phyloP scores from a whole-genome alignment of 306 rosid genomes.

The Pyrus betulifolia region DNA sequence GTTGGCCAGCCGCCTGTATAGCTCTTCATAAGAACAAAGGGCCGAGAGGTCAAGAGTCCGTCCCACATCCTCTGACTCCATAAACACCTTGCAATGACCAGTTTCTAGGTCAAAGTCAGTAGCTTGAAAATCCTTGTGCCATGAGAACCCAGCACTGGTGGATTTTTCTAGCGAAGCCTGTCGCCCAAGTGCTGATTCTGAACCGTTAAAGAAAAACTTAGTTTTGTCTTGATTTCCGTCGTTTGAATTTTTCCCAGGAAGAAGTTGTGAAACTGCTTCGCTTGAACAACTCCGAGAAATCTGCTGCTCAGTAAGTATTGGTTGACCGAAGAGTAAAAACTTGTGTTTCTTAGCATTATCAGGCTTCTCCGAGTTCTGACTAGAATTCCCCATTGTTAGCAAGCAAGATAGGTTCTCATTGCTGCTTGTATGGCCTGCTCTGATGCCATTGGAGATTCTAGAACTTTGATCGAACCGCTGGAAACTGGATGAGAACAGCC shows the following conservation, averaged over 20 bases:
- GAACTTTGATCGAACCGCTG: constrained; percentile 37
- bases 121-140: constrained; percentile 31
- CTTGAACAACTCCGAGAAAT: constrained; percentile 42
- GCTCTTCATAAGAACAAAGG: constrained; percentile 76
- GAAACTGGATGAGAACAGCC: constrained; percentile 52
- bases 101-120: constrained; percentile 46
- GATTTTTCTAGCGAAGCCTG: constrained; percentile 48
- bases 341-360: constrained; percentile 64
- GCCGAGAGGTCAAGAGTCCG: constrained; percentile 64
- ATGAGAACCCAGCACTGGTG: constrained; percentile 39
- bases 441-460: constrained; percentile 36
- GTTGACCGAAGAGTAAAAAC: constrained; percentile 91
- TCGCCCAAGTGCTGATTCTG: constrained; percentile 31
- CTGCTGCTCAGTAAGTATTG: constrained; percentile 92
- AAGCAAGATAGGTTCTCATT: constrained; percentile 54
- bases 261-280: constrained; percentile 32
- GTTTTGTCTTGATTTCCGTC: constrained; percentile 31
- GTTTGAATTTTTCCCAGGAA: constrained; percentile 16
- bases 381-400: constrained; percentile 64
- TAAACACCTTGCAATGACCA: constrained; percentile 88
- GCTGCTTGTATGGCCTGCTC: constrained; percentile 32
- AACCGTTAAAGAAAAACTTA: constrained; percentile 35
- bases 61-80: constrained; percentile 94
- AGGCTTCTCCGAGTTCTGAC: constrained; percentile 56
- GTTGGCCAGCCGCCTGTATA: constrained; percentile 57